Evolutionary conservation across 306 rosid genomes (phyloP).

Genomic region (Gastrolobium villosum): DNA sequence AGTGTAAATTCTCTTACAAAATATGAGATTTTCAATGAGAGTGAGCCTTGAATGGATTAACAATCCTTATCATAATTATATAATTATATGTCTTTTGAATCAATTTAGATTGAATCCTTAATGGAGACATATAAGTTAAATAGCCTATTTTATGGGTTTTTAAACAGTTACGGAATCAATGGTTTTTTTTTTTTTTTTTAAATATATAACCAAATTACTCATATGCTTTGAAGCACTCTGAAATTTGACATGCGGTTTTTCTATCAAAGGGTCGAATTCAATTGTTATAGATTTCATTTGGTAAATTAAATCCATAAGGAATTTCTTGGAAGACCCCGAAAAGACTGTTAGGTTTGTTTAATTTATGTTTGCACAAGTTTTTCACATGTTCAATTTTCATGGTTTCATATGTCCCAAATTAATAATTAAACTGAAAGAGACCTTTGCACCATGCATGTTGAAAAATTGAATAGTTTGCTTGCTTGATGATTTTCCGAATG

Average conservation of each 20-base stretch:
- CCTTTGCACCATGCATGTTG: background rate
- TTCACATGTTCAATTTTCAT: background rate
- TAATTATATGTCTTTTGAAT: no score
- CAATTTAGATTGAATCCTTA: no score
- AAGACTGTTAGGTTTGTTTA: no score
- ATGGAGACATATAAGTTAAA: no score
- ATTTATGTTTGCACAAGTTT: no score
- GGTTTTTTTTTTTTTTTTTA: no score
- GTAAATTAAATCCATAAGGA: background rate
- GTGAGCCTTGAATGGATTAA: no score
- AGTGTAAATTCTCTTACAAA: no score
- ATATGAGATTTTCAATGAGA: no score
- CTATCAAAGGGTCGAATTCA: background rate
- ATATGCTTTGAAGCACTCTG: background rate
- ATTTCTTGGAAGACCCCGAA: background rate
- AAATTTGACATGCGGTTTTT: background rate
- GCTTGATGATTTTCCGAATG: background rate
- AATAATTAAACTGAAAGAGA: conserved; percentile 8
- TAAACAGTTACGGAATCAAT: background rate
- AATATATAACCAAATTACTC: background rate
- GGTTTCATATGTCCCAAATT: background rate
- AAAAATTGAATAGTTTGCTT: background rate
- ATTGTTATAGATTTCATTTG: background rate
- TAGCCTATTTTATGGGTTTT: no score
- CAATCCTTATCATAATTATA: no score